Evolutionary conservation across 768 basidiomycete species (phyloP).

Genomic region (Russula sp.): DNA sequence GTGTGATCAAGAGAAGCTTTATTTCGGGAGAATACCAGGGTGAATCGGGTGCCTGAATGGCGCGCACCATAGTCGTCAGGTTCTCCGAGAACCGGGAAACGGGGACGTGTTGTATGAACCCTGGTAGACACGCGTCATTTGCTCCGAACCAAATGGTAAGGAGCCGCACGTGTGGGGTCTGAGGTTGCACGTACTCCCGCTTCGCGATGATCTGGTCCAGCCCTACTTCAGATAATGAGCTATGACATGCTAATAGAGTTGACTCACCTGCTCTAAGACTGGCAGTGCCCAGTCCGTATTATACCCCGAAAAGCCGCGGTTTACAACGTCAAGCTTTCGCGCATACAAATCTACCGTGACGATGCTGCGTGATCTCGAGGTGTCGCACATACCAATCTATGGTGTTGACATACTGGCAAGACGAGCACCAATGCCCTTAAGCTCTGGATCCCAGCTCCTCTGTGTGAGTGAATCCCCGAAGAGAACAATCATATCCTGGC

Average conservation of each 20-base stretch:
- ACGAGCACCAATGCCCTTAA: constrained; percentile 58
- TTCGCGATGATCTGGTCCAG: constrained; percentile 51
- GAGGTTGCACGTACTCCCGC: constrained; percentile 39
- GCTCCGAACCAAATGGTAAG: constrained; percentile 86
- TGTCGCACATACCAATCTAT: not conserved
- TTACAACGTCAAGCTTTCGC: constrained; percentile 79
- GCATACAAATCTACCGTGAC: constrained; percentile 57
- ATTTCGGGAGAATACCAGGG: constrained; percentile 64
- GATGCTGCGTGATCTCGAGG: not conserved
- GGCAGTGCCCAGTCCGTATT: constrained; percentile 84
- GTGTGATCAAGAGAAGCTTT: constrained; percentile 72
- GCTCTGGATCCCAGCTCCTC: constrained; percentile 45
- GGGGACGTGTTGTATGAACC: constrained; percentile 72
- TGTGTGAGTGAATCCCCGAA: constrained; percentile 84
- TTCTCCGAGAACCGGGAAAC: constrained; percentile 58
- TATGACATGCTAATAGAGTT: not conserved
- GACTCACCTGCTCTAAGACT: constrained; percentile 63
- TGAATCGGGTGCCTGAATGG: constrained; percentile 58
- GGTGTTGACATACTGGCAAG: constrained; percentile 49
- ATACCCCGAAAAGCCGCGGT: constrained; percentile 81
- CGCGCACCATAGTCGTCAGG: constrained; percentile 52
- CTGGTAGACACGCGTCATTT: constrained; percentile 73
- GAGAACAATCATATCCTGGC: constrained; percentile 64
- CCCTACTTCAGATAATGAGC: not conserved
- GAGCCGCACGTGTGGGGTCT: constrained; percentile 58